Conservation (phyloP, 208 protist genomes). For the Phytomonas sp. region DNA sequence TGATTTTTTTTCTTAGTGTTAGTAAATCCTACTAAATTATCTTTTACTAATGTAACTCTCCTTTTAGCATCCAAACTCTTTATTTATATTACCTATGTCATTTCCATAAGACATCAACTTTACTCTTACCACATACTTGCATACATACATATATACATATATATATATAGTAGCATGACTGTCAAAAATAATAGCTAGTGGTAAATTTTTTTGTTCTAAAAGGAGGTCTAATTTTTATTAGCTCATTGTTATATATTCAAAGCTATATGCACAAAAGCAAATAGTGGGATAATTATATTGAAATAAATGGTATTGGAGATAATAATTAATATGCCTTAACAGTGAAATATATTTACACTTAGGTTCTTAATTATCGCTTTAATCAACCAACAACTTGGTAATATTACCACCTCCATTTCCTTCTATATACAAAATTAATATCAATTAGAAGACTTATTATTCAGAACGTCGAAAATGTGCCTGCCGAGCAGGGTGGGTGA, state of each 20-base stretch:
- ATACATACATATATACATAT: conserved; percentile 8
- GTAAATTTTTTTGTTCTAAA: background rate
- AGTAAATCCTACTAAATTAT: background rate
- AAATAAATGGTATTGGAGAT: conserved; percentile 1
- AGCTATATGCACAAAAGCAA: conserved; percentile 2
- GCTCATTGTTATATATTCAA: conserved; percentile 10
- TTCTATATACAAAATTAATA: background rate
- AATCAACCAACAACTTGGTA: background rate
- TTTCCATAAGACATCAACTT: conserved; percentile 5
- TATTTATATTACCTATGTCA: conserved; percentile 1
- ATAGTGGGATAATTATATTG: background rate
- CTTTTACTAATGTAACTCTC: conserved; percentile 1
- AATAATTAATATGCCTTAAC: conserved; percentile 8
- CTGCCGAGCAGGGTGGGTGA: conserved; percentile 93
- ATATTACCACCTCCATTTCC: too few species aligned
- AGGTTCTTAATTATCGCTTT: background rate
- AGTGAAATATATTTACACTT: conserved; percentile 4
- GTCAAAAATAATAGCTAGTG: background rate
- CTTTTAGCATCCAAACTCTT: conserved; percentile 6
- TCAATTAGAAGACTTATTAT: conserved; percentile 28
- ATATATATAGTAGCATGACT: conserved; percentile 3
- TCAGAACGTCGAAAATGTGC: conserved; percentile 83
- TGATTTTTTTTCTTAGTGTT: background rate
- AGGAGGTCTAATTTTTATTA: background rate
- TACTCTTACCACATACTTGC: background rate